Evolutionary conservation across 2,329 filamentous ascomycete species (phyloP), one percentile per base, ranked within the genome.

Genomic region (Nigrograna mackinnonii): DNA sequence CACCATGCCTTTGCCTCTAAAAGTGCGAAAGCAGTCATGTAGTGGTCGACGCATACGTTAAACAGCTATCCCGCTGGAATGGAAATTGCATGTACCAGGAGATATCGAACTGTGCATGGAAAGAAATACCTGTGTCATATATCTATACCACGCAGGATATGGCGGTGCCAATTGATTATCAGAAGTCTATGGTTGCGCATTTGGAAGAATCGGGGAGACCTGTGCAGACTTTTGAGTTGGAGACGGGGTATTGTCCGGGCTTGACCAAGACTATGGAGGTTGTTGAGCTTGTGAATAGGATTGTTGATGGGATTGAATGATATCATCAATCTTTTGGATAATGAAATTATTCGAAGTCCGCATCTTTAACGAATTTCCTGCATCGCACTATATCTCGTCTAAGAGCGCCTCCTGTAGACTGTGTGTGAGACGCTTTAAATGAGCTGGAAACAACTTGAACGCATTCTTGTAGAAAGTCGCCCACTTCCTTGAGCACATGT

Each of bases 51-150:
- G n/a, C n/a, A n/a, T n/a, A n/a, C n/a, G n/a, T n/a, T n/a, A n/a
- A n/a, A n/a, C n/a, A n/a, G n/a, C n/a, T n/a, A n/a, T n/a, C n/a
- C 26, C 33, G 31, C 4, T 50, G 47, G 50, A 52, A 49, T 22
- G 49, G 43, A 3, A 14, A 39, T 12, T 38, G 21, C 26, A 46
- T 44, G 44, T 44, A 48, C 22, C n/a, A 50, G 11, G 34, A 26
- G 18, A 13, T 47, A 1, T 20, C 26, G 11, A 18, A 33, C 4
- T 33, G 22, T 11, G 42, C 50, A 4, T 53, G 50, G 47, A 40
- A 35, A 18, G 47, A 50, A 5, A 39, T 50, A 7, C 44, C 37
- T 1, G 39, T 48, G 4, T 48, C 37, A 9, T 50, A 53, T 39
- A 38, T 53, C 5, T 24, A 46, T 9, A 42, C 44, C 3, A 46